phyloP scores from a whole-genome alignment of 495 filamentous ascomycete species.

The Penicillium manginii region DNA sequence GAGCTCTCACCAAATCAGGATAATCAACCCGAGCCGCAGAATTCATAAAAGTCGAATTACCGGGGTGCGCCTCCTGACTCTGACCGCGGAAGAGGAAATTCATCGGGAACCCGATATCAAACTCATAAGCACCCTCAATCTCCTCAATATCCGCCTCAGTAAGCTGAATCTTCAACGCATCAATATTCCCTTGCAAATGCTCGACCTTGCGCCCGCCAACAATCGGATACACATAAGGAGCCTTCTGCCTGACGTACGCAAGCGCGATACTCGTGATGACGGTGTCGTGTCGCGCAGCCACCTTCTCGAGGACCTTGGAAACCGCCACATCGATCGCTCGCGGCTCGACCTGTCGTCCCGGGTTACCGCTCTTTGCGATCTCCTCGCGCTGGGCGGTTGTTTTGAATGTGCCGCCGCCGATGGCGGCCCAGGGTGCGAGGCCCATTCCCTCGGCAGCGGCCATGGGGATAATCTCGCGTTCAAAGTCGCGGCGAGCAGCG shows the following conservation, averaged over 20 bases:
- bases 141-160: conserved; percentile 63
- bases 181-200: conserved; percentile 71
- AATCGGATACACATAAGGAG: conserved; percentile 78
- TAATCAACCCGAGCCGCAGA: conserved; percentile 26
- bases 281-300: conserved; percentile 60
- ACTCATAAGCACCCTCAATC: conserved; percentile 64
- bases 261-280: conserved; percentile 57
- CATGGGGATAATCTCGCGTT: conserved; percentile 75
- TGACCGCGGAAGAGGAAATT: conserved; percentile 46
- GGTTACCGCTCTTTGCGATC: conserved; percentile 22
- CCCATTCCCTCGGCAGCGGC: conserved; percentile 68
- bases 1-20: conserved; percentile 24
- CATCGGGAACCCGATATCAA: conserved; percentile 66
- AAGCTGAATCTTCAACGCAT: conserved; percentile 61
- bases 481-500: conserved; percentile 64
- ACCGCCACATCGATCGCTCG: conserved; percentile 36
- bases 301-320: conserved; percentile 58
- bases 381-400: conserved; percentile 26
- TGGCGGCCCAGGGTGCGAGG: conserved; percentile 63
- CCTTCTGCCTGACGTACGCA: conserved; percentile 75
- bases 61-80: conserved; percentile 25
- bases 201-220: conserved; percentile 67
- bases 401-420: conserved; percentile 58
- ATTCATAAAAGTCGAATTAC: conserved; percentile 20
- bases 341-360: conserved; percentile 21